phyloP scores from a whole-genome alignment of 345 rosid genomes.

The Psidium friedrichsthalianum region DNA sequence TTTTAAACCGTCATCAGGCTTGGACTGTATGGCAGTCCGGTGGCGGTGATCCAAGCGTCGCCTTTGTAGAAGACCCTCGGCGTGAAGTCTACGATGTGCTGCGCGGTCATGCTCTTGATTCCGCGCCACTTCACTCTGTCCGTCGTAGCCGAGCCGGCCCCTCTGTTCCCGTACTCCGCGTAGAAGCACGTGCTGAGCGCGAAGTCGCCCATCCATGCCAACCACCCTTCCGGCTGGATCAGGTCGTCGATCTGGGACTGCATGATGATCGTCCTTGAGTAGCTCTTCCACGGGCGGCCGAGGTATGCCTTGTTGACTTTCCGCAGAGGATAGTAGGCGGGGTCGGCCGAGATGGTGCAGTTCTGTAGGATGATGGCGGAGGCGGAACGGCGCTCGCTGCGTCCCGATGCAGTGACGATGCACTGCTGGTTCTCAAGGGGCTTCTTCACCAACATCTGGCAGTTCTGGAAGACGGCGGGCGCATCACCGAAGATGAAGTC shows the following conservation, averaged over 20 bases:
- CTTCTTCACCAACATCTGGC: slow-evolving; percentile 40
- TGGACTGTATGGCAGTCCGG: slow-evolving; percentile 39
- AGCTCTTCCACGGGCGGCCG: slow-evolving; percentile 65
- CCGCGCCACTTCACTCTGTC: slow-evolving; percentile 54
- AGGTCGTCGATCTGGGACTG: slow-evolving; percentile 36
- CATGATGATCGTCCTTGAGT: slow-evolving; percentile 50
- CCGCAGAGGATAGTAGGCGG: slow-evolving; percentile 22
- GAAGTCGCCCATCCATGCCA: slow-evolving; percentile 30
- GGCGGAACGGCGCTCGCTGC: slow-evolving; percentile 25
- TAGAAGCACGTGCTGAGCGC: slow-evolving; percentile 47
- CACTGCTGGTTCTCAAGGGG: slow-evolving; percentile 33
- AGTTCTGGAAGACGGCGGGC: slow-evolving; percentile 44
- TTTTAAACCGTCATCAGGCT: slow-evolving; percentile 12
- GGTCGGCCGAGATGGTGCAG: slow-evolving; percentile 40
- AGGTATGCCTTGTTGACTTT: slow-evolving; percentile 35
- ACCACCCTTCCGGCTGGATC: slow-evolving; percentile 59
- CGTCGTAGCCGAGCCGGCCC: slow-evolving; percentile 38
- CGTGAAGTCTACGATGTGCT: slow-evolving; percentile 17
- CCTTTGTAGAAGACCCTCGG: slow-evolving; percentile 26
- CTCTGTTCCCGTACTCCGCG: slow-evolving; percentile 46
- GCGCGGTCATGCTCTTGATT: slow-evolving; percentile 13
- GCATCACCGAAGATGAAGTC: slow-evolving; percentile 69
- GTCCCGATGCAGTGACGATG: slow-evolving; percentile 63
- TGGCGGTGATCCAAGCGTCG: slow-evolving; percentile 29
- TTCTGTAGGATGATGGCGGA: slow-evolving; percentile 51